Evolutionary conservation across 2,329 filamentous ascomycete species (phyloP), one percentile per base, ranked within the genome.

Genomic region (Pseudogymnoascus sp.): DNA sequence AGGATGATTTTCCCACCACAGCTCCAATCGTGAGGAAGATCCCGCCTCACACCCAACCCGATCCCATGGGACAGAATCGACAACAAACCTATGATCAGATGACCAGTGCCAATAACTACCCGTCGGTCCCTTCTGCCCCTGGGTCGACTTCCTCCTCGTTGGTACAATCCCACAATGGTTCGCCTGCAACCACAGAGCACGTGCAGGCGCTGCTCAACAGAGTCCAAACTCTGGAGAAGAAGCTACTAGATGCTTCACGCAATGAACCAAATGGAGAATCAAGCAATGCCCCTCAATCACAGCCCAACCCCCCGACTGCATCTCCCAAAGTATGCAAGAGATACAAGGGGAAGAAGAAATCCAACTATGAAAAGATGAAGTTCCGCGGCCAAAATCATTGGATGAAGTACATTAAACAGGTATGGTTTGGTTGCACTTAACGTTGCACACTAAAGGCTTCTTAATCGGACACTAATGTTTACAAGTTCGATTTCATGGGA

Each of bases 371-470:
- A 57, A 72, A 72, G 60, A 69, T 69, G 2, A 62, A 68, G 36
- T 70, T 69, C 23, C 70, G 67, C 61, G 71, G 71, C 5, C 67
- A 68, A 28, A 70, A 67, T 54, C 70, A 72, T 57, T 72, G 71
- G 70, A 69, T 70, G 67, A 65, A 68, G 39, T 68, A 69, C 10
- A 68, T 68, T 36, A 66, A 65, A 45, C 64, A 67, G 61, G 69
- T 70, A 67, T 8, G 63, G 7, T 25, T 23, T 57, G 25, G n/a
- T 19, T 57, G 2, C n/a, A n/a, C 45, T 31, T 31, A 7, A 19
- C 16, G 8, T 31, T 31, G 8, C 10, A 34, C 8, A 34, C 25
- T 34, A 2, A n/a, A 19, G 14, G n/a, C n/a, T 19, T 2, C n/a
- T 54, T 34, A 34, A 13, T 13, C 19, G 19, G 5, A 34, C 5